These are phyloP conservation scores for Falciphora oryzae DNA, from an alignment of 2,329 filamentous ascomycete genomes.

Conservation along the genomic window DNA sequence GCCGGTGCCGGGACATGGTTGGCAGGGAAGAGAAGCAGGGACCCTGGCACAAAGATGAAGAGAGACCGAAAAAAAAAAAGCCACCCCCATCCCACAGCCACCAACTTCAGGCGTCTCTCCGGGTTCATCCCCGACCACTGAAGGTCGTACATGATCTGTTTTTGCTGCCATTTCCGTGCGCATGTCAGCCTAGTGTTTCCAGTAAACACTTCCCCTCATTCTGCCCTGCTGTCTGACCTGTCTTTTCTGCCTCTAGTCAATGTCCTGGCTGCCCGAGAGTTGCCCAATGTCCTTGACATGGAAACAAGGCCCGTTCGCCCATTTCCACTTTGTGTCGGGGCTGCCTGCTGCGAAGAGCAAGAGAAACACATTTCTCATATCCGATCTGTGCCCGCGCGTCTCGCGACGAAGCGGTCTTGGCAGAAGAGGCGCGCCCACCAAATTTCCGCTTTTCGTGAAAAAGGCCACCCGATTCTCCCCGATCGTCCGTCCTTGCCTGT, in stretches of 20 bases:
- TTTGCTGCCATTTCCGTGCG: not conserved
- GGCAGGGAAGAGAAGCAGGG: not conserved
- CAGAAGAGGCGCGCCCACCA: not conserved
- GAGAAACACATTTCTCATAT: not conserved
- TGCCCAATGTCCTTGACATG: too few relatives aligned
- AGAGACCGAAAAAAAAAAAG: not conserved
- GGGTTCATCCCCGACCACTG: not conserved
- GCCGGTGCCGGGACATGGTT: not conserved
- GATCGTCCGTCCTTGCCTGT: not conserved
- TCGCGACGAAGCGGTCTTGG: not conserved
- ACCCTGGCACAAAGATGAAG: not conserved
- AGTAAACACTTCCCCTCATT: not conserved
- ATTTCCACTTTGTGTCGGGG: too few relatives aligned
- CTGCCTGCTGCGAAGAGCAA: not conserved
- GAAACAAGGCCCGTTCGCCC: too few relatives aligned
- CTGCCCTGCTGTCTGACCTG: not conserved
- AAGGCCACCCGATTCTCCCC: slow-evolving; percentile 2
- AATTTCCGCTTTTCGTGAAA: slow-evolving; percentile 1
- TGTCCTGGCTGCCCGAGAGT: too few relatives aligned
- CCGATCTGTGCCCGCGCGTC: not conserved
- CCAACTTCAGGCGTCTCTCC: not conserved
- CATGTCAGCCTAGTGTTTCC: not conserved
- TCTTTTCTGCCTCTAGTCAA: too few relatives aligned
- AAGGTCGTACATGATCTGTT: not conserved
- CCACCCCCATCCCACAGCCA: not conserved